A percentile compares a stretch with the other conserved stretches of the same genome.
These are phyloP conservation scores for Ammopiptanthus mongolicus DNA, from an alignment of 306 rosid genomes.

Conservation along the genomic window DNA sequence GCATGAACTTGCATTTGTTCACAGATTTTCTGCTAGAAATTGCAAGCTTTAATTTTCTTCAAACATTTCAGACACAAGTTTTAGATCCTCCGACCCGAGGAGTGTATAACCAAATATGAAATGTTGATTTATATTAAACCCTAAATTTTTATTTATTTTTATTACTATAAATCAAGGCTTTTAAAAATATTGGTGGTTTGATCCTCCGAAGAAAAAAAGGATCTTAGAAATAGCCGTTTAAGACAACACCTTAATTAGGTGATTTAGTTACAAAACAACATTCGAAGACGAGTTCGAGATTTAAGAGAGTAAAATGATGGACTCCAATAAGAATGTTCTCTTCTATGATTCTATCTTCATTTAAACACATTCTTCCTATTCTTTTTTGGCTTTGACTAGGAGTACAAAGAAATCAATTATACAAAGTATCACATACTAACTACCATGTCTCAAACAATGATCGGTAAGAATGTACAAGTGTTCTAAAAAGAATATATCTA, in stretches of 20 bases:
- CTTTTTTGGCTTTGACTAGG: too few species aligned
- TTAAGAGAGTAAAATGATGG: neutral
- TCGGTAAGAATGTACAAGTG: conserved; percentile 20
- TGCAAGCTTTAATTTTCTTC: neutral
- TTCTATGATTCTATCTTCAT: conserved; percentile 18
- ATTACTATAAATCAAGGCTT: too few species aligned
- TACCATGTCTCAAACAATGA: conserved; percentile 11
- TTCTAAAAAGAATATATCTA: conserved; percentile 44
- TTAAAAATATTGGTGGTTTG: too few species aligned
- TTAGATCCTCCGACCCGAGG: too few species aligned
- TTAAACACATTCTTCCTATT: conserved; percentile 13
- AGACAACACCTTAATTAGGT: neutral
- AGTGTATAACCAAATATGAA: too few species aligned
- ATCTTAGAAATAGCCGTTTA: too few species aligned
- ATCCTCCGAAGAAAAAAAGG: too few species aligned
- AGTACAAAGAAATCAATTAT: conserved; percentile 10
- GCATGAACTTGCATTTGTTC: neutral
- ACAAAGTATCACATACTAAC: conserved; percentile 24
- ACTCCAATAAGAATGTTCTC: neutral
- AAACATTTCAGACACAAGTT: too few species aligned
- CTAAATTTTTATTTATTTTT: too few species aligned
- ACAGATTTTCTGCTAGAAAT: neutral
- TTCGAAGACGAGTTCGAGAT: neutral
- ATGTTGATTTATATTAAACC: too few species aligned
- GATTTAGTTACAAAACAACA: neutral